These are phyloP conservation scores for Colletotrichum sidae DNA, from an alignment of 2,329 filamentous ascomycete species.

Conservation along the genomic window DNA sequence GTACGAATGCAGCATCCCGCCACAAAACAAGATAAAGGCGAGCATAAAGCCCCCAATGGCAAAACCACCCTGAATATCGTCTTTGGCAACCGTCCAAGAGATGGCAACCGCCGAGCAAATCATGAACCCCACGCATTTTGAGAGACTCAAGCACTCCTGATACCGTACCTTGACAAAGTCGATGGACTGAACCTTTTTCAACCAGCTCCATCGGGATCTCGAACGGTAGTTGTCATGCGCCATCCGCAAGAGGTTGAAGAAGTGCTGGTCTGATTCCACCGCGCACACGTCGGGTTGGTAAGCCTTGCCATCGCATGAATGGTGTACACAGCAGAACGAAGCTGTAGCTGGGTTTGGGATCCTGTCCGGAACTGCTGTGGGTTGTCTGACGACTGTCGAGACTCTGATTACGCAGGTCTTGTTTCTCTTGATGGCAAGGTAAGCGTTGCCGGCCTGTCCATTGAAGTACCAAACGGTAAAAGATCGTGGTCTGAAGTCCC, in stretches of 20 bases:
- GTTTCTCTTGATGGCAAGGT: too few species aligned
- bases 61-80: background rate
- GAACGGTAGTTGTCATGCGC: background rate
- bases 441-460: too few species aligned
- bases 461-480: rapidly evolving
- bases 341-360: background rate
- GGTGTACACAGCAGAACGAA: background rate
- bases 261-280: conserved; percentile 1
- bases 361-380: too few species aligned
- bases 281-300: background rate
- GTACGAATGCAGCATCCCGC: background rate
- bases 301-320: conserved; percentile 6
- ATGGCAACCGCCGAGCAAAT: background rate
- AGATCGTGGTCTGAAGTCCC: rapidly evolving
- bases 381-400: too few species aligned
- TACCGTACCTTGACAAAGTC: conserved; percentile 4
- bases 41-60: background rate
- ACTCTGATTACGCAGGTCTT: too few species aligned
- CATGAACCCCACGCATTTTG: background rate
- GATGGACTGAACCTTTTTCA: background rate
- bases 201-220: background rate
- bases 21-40: conserved; percentile 1
- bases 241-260: background rate
- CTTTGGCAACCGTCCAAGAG: background rate
- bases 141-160: too few species aligned